A percentile compares a stretch with the other conserved stretches of the same genome.
Evolutionary conservation across 192 early-diverging fungal species (phyloP).

Genomic region (Chytriomyces sp.): DNA sequence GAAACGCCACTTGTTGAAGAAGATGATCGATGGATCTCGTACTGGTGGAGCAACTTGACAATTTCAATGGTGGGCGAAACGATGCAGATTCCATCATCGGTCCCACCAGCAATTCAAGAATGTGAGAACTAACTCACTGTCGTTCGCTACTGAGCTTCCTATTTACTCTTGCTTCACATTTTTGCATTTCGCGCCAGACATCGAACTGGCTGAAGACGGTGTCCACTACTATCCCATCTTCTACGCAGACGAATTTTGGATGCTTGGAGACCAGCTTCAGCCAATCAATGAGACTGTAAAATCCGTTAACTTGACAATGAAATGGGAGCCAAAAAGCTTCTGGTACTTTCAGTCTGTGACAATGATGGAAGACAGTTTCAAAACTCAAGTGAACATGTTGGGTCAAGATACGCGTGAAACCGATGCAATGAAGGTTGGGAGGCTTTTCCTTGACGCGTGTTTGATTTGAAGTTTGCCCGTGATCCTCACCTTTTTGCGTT

Average conservation of each 20-base stretch:
- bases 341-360: constrained; percentile 78
- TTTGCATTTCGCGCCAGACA: constrained; percentile 42
- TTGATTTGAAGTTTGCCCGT: not conserved
- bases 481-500: constrained; percentile 4
- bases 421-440: constrained; percentile 76
- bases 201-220: constrained; percentile 41
- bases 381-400: constrained; percentile 59
- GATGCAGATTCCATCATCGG: constrained; percentile 49
- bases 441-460: not conserved
- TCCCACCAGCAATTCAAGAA: constrained; percentile 59
- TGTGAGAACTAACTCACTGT: constrained; percentile 42
- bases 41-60: constrained; percentile 83
- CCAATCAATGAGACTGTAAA: constrained; percentile 78
- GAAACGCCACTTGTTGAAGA: not conserved
- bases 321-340: constrained; percentile 66
- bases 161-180: not conserved
- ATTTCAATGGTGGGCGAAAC: constrained; percentile 61
- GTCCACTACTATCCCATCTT: constrained; percentile 70
- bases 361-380: constrained; percentile 70
- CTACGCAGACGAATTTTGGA: constrained; percentile 85
- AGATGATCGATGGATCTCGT: constrained; percentile 54
- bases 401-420: constrained; percentile 62
- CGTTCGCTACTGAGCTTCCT: not conserved
- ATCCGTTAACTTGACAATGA: constrained; percentile 72
- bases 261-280: constrained; percentile 66